These are phyloP conservation scores for Populus hybrid DNA, from an alignment of 441 rosid genomes.

Conservation along the genomic window DNA sequence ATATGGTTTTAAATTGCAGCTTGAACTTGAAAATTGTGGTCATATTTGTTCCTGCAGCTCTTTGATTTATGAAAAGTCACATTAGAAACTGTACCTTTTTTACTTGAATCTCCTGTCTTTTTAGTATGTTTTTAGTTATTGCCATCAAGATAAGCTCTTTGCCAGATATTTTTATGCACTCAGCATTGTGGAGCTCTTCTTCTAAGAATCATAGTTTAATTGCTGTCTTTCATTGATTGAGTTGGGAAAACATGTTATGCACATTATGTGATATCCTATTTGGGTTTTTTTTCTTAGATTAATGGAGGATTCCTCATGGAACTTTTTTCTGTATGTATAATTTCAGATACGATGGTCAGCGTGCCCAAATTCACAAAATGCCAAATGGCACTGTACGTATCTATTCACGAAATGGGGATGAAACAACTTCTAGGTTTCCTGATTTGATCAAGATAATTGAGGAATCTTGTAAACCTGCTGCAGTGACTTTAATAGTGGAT, in stretches of 20 bases:
- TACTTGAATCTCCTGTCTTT: not conserved
- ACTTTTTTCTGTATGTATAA: conserved; percentile 12
- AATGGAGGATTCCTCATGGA: conserved; percentile 1
- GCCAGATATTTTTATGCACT: not conserved
- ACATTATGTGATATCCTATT: not conserved
- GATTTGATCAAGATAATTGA: conserved; percentile 61
- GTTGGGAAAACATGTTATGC: not conserved
- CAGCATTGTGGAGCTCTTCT: not conserved
- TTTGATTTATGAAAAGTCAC: not conserved
- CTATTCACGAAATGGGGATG: conserved; percentile 89
- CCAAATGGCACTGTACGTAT: conserved; percentile 54
- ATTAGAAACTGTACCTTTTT: not conserved
- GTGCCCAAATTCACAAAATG: conserved; percentile 85
- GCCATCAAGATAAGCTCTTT: not conserved
- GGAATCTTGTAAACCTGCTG: conserved; percentile 55
- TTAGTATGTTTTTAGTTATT: not conserved
- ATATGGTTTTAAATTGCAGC: not conserved
- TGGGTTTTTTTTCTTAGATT: conserved; percentile 1
- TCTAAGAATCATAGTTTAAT: not conserved
- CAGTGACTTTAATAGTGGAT: conserved; percentile 70
- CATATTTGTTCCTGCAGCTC: not conserved
- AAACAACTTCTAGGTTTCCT: conserved; percentile 77
- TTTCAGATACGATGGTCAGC: conserved; percentile 90
- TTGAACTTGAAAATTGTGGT: not conserved
- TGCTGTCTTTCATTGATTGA: conserved; percentile 4